Percentiles rank a stretch among this genome's conserved stretches.
Evolutionary conservation across 768 basidiomycete species (phyloP).

Genomic region (Leucosporidium yakuticum): DNA sequence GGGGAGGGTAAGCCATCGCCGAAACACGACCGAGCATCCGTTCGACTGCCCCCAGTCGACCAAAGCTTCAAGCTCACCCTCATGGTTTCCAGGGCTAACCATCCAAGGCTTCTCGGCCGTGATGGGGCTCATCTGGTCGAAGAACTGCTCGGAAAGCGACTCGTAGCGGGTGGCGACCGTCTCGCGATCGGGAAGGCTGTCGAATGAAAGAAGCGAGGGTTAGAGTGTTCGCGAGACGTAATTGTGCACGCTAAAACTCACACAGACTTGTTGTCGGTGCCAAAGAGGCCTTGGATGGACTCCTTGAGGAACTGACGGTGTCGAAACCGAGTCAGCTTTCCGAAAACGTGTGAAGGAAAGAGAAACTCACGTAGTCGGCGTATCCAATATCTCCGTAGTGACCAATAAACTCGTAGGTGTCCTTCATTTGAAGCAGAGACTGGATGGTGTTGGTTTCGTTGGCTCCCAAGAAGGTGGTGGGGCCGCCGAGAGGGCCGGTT

Average conservation of each 20-base stretch:
- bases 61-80: slow-evolving; percentile 3
- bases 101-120: slow-evolving; percentile 38
- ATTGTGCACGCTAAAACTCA: no score
- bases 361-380: slow-evolving; percentile 6
- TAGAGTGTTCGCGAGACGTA: no score
- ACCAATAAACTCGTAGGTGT: slow-evolving; percentile 15
- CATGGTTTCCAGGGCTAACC: slow-evolving; percentile 41
- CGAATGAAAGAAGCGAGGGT: no score
- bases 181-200: not conserved
- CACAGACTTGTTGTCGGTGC: slow-evolving; percentile 1
- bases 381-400: slow-evolving; percentile 14
- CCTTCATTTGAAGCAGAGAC: slow-evolving; percentile 10
- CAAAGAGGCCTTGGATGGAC: slow-evolving; percentile 11
- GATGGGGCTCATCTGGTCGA: slow-evolving; percentile 31
- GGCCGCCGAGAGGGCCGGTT: slow-evolving; percentile 16
- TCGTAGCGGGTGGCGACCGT: slow-evolving; percentile 15
- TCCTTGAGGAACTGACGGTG: slow-evolving; percentile 13
- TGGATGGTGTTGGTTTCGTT: slow-evolving; percentile 34
- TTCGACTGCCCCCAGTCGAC: no score
- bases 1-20: no score
- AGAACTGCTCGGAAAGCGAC: slow-evolving; percentile 31
- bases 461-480: slow-evolving; percentile 1
- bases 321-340: not conserved
- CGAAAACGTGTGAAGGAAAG: not conserved
- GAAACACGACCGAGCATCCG: no score